Conservation (phyloP, 371 early-diverging fungal species). For the Mortierella sp. region DNA sequence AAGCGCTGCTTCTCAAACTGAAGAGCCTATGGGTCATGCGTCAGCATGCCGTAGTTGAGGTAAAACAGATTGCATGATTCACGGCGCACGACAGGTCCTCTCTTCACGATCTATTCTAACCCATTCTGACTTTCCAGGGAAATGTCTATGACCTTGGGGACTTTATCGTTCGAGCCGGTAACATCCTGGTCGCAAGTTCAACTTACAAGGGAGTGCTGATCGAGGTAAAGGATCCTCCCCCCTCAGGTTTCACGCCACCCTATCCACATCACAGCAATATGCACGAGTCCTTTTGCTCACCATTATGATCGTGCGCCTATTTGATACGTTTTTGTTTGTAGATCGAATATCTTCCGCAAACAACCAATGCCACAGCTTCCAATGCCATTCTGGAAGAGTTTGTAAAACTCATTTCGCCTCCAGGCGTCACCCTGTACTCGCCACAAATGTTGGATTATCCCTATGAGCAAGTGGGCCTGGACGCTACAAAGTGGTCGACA, state of each 20-base stretch:
- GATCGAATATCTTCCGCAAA: slow-evolving; percentile 53
- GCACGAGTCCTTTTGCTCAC: no score
- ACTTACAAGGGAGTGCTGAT: slow-evolving; percentile 52
- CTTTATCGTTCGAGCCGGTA: slow-evolving; percentile 50
- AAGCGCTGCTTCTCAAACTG: slow-evolving; percentile 39
- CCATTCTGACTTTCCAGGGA: slow-evolving; percentile 17
- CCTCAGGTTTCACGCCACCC: no score
- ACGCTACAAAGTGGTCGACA: slow-evolving; percentile 47
- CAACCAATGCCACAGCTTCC: slow-evolving; percentile 41
- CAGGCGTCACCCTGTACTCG: slow-evolving; percentile 38
- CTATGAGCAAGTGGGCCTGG: slow-evolving; percentile 54
- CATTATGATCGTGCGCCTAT: not conserved
- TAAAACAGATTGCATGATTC: not conserved
- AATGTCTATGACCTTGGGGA: slow-evolving; percentile 44
- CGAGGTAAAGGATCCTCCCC: no score
- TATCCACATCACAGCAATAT: no score
- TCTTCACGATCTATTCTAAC: no score
- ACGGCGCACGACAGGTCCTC: not conserved
- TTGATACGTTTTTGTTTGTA: slow-evolving; percentile 1
- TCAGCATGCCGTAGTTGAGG: slow-evolving; percentile 52
- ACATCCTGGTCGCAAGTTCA: slow-evolving; percentile 51
- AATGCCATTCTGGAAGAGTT: slow-evolving; percentile 53
- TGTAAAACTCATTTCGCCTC: slow-evolving; percentile 46
- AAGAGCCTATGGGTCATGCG: slow-evolving; percentile 52
- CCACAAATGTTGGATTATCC: slow-evolving; percentile 53